Base-by-base conservation (phyloP, 2,329 filamentous ascomycete species). In the Fusarium sp. region DNA sequence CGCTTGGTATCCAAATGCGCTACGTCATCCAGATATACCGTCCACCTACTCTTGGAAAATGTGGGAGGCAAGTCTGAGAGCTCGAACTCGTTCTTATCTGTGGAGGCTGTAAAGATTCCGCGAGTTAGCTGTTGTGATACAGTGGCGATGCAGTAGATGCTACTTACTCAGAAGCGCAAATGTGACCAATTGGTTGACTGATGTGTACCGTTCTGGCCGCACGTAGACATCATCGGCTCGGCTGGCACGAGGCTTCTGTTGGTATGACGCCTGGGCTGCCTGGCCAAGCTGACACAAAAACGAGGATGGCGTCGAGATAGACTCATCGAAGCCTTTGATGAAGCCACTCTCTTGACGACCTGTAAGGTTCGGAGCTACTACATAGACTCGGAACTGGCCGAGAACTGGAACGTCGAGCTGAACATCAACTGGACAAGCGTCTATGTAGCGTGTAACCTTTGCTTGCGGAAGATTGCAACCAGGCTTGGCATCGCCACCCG, bases 391-490 rank as follows among this genome's bases (percentile, higher is more conserved):
- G 84, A 95, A 95, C 77, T 95, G 93, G 30, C 93, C 91, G 7
- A 94, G 84, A 81, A 94, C 88, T 4, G 93, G 93, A 42, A 95
- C 93, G 77, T 95, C 93, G 10, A 94, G 88, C 79, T 95, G 92
- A 30, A 95, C 84, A 75, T 95, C 91, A 44, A 95, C 89, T 0
- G 93, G 93, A 75, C 95, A 95, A 6, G 92, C 90, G 81, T 95
- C 93, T 57, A 94, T 88, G 79, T 92, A 94, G 28, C 93, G 88
- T 0, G 91, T 92, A n/a, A 92, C 92, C 81, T 89, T 92, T 42
- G 90, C 90, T 4, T 93, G 93, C 4, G 90, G 88, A 32, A 93
- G 84, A 32, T 88, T 83, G 57, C 86, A 88, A 8, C 88, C 88
- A 3, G 87, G 87, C 64, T 84, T 85, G 42, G 86, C 86, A 38